phyloP scores from a whole-genome alignment of 1,284 basidiomycete species.

The Microbotryum scabiosae region DNA sequence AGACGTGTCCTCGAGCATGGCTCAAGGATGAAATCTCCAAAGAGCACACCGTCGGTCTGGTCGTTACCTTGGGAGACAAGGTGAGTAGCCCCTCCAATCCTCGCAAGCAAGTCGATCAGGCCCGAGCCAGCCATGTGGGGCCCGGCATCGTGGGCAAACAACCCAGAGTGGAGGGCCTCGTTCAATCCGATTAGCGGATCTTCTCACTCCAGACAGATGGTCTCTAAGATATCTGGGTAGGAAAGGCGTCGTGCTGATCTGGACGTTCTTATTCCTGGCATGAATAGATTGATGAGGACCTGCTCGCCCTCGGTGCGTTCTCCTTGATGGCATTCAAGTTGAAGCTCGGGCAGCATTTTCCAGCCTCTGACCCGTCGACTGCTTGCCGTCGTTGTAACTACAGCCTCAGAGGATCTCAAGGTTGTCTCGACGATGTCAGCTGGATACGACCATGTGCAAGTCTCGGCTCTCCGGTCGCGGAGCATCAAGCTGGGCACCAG shows the following conservation, averaged over 20 bases:
- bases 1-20: conserved; percentile 62
- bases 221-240: background rate
- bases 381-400: too few relatives aligned
- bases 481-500: conserved; percentile 78
- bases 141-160: too few relatives aligned
- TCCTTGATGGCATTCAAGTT: too few relatives aligned
- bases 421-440: conserved; percentile 73
- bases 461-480: conserved; percentile 54
- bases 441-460: conserved; percentile 64
- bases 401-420: conserved; percentile 44
- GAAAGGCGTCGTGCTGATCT: background rate
- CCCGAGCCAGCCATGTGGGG: too few relatives aligned
- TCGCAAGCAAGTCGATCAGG: too few relatives aligned
- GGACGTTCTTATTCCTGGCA: background rate
- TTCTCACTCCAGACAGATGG: background rate
- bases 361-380: too few relatives aligned
- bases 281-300: conserved; percentile 58
- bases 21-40: conserved; percentile 57
- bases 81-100: conserved; percentile 27
- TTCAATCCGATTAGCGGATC: background rate
- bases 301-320: conserved; percentile 44
- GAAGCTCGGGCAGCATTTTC: too few relatives aligned
- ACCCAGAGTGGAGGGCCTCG: background rate
- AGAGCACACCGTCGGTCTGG: conserved; percentile 53
- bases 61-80: conserved; percentile 66